Percentiles rank a stretch among this genome's conserved stretches.
phyloP scores from a whole-genome alignment of 208 protist genomes.

The Sergeia podlipaevii region DNA sequence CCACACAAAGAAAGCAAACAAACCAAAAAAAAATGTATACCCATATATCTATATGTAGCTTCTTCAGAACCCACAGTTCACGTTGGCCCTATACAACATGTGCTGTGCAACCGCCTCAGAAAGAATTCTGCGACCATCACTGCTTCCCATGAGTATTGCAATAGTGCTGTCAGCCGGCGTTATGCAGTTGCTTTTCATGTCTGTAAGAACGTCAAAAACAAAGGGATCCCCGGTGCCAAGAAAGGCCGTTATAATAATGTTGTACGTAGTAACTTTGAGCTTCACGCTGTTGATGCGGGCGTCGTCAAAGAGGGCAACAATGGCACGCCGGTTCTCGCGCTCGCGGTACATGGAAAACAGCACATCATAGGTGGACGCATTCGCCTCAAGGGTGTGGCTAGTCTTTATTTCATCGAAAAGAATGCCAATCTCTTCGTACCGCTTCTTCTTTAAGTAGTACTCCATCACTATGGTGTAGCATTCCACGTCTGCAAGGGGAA shows the following conservation, averaged over 20 bases:
- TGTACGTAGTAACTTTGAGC: constrained; percentile 62
- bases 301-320: constrained; percentile 69
- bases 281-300: constrained; percentile 57
- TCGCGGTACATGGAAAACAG: constrained; percentile 54
- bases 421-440: constrained; percentile 36
- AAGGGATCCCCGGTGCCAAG: constrained; percentile 27
- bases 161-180: constrained; percentile 56
- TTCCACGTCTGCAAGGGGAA: constrained; percentile 30
- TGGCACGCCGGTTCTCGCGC: constrained; percentile 22
- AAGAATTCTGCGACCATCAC: constrained; percentile 46
- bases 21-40: constrained; percentile 13
- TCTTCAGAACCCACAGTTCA: constrained; percentile 5
- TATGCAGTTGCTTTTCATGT: constrained; percentile 75
- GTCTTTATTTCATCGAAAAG: constrained; percentile 67
- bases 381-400: constrained; percentile 41
- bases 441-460: constrained; percentile 41
- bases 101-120: constrained; percentile 25
- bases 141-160: constrained; percentile 58
- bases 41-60: neutral
- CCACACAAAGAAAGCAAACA: constrained; percentile 1
- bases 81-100: constrained; percentile 39
- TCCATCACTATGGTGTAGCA: constrained; percentile 60
- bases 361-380: constrained; percentile 53
- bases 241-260: constrained; percentile 74
- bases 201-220: constrained; percentile 71